Evolutionary conservation across 1,284 basidiomycete species (phyloP).

Genomic region (Ganoderma multipileum): DNA sequence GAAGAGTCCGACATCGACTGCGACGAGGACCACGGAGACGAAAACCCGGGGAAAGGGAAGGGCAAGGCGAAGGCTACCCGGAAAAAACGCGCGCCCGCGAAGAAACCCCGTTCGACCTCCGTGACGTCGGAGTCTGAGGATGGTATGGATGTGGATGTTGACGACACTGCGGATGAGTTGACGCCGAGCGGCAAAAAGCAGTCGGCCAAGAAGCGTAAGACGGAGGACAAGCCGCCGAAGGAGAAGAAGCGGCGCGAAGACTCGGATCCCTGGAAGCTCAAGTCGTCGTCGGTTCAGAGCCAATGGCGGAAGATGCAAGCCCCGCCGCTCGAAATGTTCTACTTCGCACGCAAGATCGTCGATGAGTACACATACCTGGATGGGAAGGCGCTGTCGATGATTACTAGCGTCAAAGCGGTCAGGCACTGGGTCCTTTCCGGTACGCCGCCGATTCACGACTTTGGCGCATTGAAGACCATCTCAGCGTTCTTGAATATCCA

Average conservation of each 20-base stretch:
- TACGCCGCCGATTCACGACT: slow-evolving; percentile 94
- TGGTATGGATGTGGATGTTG: slow-evolving; percentile 71
- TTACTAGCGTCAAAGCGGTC: slow-evolving; percentile 80
- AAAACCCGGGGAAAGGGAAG: slow-evolving; percentile 41
- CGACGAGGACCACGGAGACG: slow-evolving; percentile 38
- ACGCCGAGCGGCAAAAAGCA: slow-evolving; percentile 37
- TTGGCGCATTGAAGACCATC: slow-evolving; percentile 90
- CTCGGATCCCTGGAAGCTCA: slow-evolving; percentile 84
- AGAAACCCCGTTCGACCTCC: slow-evolving; percentile 33
- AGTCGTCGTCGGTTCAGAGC: slow-evolving; percentile 62
- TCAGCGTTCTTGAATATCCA: slow-evolving; percentile 87
- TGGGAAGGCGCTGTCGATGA: slow-evolving; percentile 79
- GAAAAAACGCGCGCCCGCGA: slow-evolving; percentile 23
- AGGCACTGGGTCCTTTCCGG: slow-evolving; percentile 96
- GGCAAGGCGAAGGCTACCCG: slow-evolving; percentile 28
- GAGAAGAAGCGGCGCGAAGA: slow-evolving; percentile 68
- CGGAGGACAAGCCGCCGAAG: slow-evolving; percentile 55
- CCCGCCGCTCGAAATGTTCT: slow-evolving; percentile 92
- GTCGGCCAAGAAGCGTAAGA: slow-evolving; percentile 57
- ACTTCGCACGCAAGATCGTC: slow-evolving; percentile 87
- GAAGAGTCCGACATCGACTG: slow-evolving; percentile 38
- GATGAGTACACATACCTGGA: slow-evolving; percentile 97
- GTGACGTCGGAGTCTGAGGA: slow-evolving; percentile 42
- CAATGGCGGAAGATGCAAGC: slow-evolving; percentile 84
- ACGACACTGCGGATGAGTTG: slow-evolving; percentile 45